These are phyloP conservation scores for Ampelocalamus luodianensis DNA, from an alignment of 176 grass and related monocot species.

Conservation along the genomic window DNA sequence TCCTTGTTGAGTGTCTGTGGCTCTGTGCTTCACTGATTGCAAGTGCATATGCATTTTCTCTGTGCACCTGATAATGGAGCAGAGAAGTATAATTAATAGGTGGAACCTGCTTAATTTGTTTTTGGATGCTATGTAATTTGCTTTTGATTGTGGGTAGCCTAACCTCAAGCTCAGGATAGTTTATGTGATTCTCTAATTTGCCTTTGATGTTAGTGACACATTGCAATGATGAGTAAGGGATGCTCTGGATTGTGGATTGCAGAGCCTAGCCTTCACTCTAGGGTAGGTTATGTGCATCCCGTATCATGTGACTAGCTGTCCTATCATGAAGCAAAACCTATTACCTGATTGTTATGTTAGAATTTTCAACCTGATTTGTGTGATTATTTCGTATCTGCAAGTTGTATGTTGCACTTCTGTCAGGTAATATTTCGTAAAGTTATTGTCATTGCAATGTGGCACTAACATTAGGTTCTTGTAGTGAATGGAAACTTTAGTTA, in stretches of 20 bases:
- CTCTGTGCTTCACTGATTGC: neutral
- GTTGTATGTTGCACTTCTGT: no score
- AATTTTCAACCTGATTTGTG: neutral
- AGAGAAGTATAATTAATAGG: neutral
- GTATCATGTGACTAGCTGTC: neutral
- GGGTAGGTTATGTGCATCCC: no score
- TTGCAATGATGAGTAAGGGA: no score
- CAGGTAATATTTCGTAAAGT: no score
- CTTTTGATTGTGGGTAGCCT: neutral
- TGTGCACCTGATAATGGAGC: neutral
- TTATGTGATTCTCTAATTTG: neutral
- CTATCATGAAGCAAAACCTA: neutral
- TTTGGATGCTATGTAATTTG: neutral
- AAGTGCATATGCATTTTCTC: neutral
- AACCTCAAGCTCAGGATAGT: neutral
- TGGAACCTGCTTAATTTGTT: neutral
- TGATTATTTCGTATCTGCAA: no score
- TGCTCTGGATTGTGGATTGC: no score
- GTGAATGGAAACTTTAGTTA: neutral
- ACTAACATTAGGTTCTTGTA: conserved; percentile 8
- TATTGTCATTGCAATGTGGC: no score
- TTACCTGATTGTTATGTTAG: neutral
- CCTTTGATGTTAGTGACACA: no score
- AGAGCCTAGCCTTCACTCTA: no score
- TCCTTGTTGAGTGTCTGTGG: neutral